Conservation (phyloP, 2,329 filamentous ascomycete species). For the Cryphonectria parasitica region DNA sequence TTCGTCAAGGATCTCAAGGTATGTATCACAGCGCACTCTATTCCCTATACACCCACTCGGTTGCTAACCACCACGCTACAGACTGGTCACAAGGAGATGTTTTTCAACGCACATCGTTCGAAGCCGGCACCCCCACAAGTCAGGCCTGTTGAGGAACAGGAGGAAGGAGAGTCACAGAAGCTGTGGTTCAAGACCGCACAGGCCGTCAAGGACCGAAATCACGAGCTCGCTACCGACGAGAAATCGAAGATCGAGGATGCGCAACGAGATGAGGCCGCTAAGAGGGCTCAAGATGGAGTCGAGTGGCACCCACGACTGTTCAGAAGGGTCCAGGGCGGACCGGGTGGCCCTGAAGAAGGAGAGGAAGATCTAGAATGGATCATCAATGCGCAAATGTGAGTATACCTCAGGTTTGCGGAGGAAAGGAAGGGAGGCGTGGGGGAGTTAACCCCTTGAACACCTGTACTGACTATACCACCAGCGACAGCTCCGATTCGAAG, state of each 20-base stretch:
- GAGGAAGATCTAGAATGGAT: conserved; percentile 95
- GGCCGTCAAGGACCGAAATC: conserved; percentile 83
- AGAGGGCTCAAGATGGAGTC: conserved; percentile 73
- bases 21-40: conserved; percentile 43
- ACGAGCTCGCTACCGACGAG: conserved; percentile 87
- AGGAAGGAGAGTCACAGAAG: conserved; percentile 84
- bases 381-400: conserved; percentile 82
- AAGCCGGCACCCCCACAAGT: conserved; percentile 75
- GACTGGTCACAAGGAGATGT: conserved; percentile 86
- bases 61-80: conserved; percentile 42
- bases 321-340: conserved; percentile 71
- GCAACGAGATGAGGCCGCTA: conserved; percentile 86
- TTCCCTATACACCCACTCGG: not conserved
- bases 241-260: conserved; percentile 96
- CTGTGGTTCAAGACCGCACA: conserved; percentile 82
- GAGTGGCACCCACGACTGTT: conserved; percentile 92
- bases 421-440: too few species aligned
- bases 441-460: not conserved
- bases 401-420: conserved; percentile 14
- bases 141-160: conserved; percentile 83
- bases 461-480: conserved; percentile 47
- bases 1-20: conserved; percentile 81
- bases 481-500: conserved; percentile 58
- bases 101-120: conserved; percentile 84
- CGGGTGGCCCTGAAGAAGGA: conserved; percentile 73